Evolutionary conservation across 192 early-diverging fungal species (phyloP), one percentile per base, ranked within the genome.

Genomic region (Rhizophlyctis rosea): DNA sequence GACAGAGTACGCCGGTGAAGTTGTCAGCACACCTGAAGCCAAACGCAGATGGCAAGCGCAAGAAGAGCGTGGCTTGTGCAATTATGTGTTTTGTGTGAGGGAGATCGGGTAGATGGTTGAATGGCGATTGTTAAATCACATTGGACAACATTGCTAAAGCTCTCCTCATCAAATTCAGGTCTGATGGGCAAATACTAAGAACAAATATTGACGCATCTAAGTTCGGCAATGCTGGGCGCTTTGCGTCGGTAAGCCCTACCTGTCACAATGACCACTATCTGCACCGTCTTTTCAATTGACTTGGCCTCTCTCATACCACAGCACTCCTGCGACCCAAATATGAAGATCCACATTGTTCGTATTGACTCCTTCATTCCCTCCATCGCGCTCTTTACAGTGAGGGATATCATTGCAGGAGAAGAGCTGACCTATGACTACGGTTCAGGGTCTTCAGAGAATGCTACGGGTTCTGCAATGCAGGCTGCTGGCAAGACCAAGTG

Each of bases 271-370:
- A 18, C 9, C 39, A 44, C 39, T 44, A 18, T 13, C 39, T 44
- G 39, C n/a, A n/a, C n/a, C n/a, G n/a, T n/a, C n/a, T n/a, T n/a
- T n/a, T 7, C 39, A 44, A 44, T 18, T 44, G 18, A 44, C 39
- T 18, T 18, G 9, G 18, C 7, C 18, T 18, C 7, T 44, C 39
- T 7, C 39, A 18, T 44, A 13, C 39, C n/a, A 2, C 61, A 75
- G 47, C 75, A 77, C 62, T 77, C 75, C 14, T 77, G 75, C 50
- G 57, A 36, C 18, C 71, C 71, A 9, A 74, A 74, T 50, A 49
- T 73, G 51, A 59, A 28, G 16, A 67, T 77, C 30, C 18, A 58
- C 14, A 65, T 59, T 4, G 70, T 73, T 2, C 63, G 75, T 1
- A 39, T 63, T 16, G 54, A 77, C 54, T 44, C 52, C n/a, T 24